Conservation (phyloP, 164 flowering plant genomes). For the Protea cynaroides region DNA sequence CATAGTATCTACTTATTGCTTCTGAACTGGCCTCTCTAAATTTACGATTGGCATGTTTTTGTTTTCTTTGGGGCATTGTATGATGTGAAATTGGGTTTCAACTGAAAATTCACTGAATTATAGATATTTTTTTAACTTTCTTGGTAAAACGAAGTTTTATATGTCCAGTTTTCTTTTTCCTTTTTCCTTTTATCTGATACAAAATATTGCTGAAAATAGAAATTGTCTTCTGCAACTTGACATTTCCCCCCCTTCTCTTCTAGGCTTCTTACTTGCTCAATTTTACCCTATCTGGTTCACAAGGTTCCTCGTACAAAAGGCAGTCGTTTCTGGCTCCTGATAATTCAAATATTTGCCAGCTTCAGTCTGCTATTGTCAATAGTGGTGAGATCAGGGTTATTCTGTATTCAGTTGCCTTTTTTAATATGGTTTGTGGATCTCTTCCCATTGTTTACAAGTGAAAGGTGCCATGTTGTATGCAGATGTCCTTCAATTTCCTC, state of each 20-base stretch:
- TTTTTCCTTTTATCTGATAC: background rate
- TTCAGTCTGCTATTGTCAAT: constrained; percentile 58
- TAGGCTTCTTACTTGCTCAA: constrained; percentile 52
- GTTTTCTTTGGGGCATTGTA: no score
- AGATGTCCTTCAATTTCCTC: constrained; percentile 54
- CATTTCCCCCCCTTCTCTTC: background rate
- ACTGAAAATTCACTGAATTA: no score
- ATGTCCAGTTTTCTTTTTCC: no score
- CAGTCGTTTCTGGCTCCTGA: constrained; percentile 63
- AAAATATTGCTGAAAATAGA: background rate
- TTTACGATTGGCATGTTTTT: no score
- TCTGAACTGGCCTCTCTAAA: no score
- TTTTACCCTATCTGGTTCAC: constrained; percentile 50
- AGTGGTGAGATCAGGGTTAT: constrained; percentile 38
- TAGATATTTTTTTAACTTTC: no score
- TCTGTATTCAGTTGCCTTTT: background rate
- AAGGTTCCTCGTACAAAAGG: constrained; percentile 49
- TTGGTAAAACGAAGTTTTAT: no score
- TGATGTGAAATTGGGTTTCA: no score
- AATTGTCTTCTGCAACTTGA: background rate
- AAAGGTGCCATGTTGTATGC: constrained; percentile 10
- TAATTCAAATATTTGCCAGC: constrained; percentile 68
- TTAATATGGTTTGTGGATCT: background rate
- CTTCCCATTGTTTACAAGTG: background rate
- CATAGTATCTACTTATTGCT: no score